Conservation (phyloP, 2,329 filamentous ascomycete genomes). For the Trichoderma endophyticum region DNA sequence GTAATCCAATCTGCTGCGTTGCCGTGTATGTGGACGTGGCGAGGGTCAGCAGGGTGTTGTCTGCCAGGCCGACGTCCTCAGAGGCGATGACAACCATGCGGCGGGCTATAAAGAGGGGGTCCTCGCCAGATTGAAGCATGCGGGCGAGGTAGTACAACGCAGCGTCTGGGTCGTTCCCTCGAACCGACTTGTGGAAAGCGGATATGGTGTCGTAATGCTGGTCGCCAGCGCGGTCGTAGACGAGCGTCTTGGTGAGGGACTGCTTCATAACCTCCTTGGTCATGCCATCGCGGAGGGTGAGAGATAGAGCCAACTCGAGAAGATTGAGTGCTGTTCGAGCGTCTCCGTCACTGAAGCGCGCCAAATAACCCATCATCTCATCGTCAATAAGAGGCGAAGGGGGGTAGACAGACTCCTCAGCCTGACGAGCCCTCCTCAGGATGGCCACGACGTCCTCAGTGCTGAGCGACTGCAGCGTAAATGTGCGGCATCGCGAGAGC, state of each 20-base stretch:
- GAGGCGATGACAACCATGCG: constrained; percentile 93
- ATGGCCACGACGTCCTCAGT: constrained; percentile 71
- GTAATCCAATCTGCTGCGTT: constrained; percentile 90
- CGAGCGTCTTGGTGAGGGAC: constrained; percentile 82
- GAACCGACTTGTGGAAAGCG: constrained; percentile 92
- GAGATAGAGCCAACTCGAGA: constrained; percentile 80
- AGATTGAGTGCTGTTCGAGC: constrained; percentile 90
- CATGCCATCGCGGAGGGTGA: constrained; percentile 56
- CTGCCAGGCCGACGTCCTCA: constrained; percentile 88
- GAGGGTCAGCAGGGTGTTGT: constrained; percentile 77
- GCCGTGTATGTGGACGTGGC: constrained; percentile 85
- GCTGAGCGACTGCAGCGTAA: constrained; percentile 74
- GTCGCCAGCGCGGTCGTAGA: constrained; percentile 92
- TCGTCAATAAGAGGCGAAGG: constrained; percentile 64
- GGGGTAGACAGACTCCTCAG: constrained; percentile 49
- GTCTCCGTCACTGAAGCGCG: constrained; percentile 86
- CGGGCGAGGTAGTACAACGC: constrained; percentile 91
- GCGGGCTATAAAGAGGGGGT: constrained; percentile 86
- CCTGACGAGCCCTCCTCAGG: constrained; percentile 67
- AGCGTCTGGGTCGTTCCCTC: constrained; percentile 82
- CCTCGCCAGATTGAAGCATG: constrained; percentile 94
- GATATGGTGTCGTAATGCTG: constrained; percentile 98
- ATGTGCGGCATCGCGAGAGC: constrained; percentile 84
- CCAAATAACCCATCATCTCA: constrained; percentile 75
- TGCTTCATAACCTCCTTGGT: constrained; percentile 77